Percentiles rank a stretch among this genome's conserved stretches.
Conservation (phyloP, 1,139 yeast genomes). For the Yamadazyma triangularis region DNA sequence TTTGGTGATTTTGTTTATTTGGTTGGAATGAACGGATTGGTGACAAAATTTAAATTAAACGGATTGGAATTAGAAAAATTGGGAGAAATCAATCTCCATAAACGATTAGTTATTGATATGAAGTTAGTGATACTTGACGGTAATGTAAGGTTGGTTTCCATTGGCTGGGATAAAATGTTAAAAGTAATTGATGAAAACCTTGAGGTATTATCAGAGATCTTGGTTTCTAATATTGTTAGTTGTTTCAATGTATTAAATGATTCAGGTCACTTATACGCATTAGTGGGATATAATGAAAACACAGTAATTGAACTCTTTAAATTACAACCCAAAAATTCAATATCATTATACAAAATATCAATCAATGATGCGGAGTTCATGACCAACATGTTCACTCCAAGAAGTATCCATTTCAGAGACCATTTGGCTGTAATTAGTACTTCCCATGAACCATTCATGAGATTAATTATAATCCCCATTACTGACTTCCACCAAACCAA, state of each 20-base stretch:
- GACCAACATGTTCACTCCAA: constrained; percentile 62
- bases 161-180: constrained; percentile 61
- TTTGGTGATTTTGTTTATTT: constrained; percentile 17
- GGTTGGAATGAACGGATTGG: constrained; percentile 39
- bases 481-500: constrained; percentile 9
- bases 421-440: constrained; percentile 49
- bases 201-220: constrained; percentile 8
- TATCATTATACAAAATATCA: constrained; percentile 48
- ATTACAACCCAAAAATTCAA: no score
- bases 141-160: constrained; percentile 41
- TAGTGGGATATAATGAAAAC: constrained; percentile 58
- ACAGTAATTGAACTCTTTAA: constrained; percentile 50
- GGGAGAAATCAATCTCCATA: constrained; percentile 22
- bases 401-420: constrained; percentile 34
- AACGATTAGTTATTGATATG: constrained; percentile 30
- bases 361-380: constrained; percentile 73
- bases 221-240: constrained; percentile 17
- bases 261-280: constrained; percentile 29
- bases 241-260: constrained; percentile 36
- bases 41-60: constrained; percentile 12
- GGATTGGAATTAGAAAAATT: constrained; percentile 8
- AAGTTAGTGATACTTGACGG: constrained; percentile 14
- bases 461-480: constrained; percentile 45
- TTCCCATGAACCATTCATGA: constrained; percentile 72
- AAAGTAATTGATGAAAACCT: constrained; percentile 18